Evolutionary conservation across 2,329 filamentous ascomycete genomes (phyloP).

Genomic region (Zymoseptoria tritici): DNA sequence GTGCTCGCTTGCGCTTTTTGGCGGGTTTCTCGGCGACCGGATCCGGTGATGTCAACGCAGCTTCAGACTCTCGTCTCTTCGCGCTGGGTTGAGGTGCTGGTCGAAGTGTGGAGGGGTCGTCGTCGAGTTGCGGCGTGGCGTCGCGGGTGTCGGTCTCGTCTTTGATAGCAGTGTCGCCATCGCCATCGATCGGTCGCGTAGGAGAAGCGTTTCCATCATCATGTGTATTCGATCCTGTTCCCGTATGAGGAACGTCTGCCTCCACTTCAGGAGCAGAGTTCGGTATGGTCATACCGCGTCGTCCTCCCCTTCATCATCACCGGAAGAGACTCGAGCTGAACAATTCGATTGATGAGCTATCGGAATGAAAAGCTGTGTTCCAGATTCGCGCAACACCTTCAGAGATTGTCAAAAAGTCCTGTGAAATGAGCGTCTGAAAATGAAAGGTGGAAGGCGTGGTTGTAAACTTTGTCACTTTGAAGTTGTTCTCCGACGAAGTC

Average conservation of each 20-base stretch:
- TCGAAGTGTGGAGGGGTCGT: conserved; percentile 13
- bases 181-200: conserved; percentile 4
- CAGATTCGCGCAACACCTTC: too few species aligned
- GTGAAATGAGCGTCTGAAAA: too few species aligned
- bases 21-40: conserved; percentile 24
- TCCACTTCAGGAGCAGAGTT: conserved; percentile 7
- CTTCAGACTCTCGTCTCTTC: conserved; percentile 24
- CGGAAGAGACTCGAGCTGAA: background rate
- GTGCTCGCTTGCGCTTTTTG: conserved; percentile 55
- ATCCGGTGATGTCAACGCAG: conserved; percentile 12
- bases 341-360: background rate
- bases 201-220: background rate
- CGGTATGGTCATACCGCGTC: conserved; percentile 13
- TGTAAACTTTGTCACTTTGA: too few species aligned
- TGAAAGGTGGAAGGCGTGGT: too few species aligned
- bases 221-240: background rate
- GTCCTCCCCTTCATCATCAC: conserved; percentile 11
- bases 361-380: too few species aligned
- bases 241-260: background rate
- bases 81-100: conserved; percentile 23
- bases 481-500: too few species aligned
- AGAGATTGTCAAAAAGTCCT: too few species aligned
- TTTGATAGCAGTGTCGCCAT: conserved; percentile 5
- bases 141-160: conserved; percentile 1
- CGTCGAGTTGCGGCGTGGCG: conserved; percentile 2